phyloP scores from a whole-genome alignment of 208 protist genomes.

The Wallacemonas sp. region DNA sequence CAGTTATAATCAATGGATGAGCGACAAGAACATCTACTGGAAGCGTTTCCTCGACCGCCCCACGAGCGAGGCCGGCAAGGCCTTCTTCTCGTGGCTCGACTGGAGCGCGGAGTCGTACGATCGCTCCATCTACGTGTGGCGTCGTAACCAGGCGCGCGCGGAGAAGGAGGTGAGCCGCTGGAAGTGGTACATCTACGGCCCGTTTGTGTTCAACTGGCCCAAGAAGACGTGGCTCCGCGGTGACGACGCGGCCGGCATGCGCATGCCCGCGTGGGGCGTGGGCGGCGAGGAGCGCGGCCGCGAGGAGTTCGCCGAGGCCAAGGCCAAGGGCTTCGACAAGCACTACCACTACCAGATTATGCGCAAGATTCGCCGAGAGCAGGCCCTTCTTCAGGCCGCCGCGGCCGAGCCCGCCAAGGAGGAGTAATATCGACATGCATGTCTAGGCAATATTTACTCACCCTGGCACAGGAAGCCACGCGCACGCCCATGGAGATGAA shows the following conservation, averaged over 20 bases:
- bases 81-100: slow-evolving; percentile 89
- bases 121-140: slow-evolving; percentile 76
- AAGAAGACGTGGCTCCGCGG: slow-evolving; percentile 89
- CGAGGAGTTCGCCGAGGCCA: slow-evolving; percentile 73
- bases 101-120: slow-evolving; percentile 89
- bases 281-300: slow-evolving; percentile 81
- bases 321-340: slow-evolving; percentile 84
- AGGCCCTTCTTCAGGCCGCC: slow-evolving; percentile 55
- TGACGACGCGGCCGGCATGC: slow-evolving; percentile 75
- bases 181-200: slow-evolving; percentile 86
- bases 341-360: slow-evolving; percentile 93
- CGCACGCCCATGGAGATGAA: too few relatives aligned
- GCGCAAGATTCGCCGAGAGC: slow-evolving; percentile 87
- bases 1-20: slow-evolving; percentile 59
- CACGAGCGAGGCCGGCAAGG: slow-evolving; percentile 79
- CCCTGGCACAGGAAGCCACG: too few relatives aligned
- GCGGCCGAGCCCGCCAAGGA: slow-evolving; percentile 19
- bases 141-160: slow-evolving; percentile 72
- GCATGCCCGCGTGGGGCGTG: slow-evolving; percentile 80
- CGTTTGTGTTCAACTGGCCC: slow-evolving; percentile 91
- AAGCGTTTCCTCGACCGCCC: slow-evolving; percentile 90
- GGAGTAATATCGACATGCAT: too few relatives aligned
- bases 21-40: slow-evolving; percentile 80
- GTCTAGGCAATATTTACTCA: too few relatives aligned
- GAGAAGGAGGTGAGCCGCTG: slow-evolving; percentile 68